phyloP scores from a whole-genome alignment of 2,329 filamentous ascomycete genomes.

The Fusarium anthophilum region DNA sequence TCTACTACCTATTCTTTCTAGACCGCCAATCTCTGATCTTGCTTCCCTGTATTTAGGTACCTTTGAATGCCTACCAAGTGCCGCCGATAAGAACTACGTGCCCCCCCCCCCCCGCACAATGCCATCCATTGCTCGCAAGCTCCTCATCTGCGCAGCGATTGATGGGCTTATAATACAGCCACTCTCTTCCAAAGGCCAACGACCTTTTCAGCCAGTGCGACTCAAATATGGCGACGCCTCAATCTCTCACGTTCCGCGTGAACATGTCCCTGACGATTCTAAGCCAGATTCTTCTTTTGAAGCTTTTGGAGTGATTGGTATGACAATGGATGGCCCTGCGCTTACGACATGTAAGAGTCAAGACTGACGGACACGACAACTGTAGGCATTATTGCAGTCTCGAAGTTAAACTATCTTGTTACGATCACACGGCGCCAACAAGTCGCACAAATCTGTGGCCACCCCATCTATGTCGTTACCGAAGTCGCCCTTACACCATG shows the following conservation, averaged over 20 bases:
- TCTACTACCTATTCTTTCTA: not conserved
- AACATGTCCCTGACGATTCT: conserved; percentile 56
- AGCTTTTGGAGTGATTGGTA: conserved; percentile 69
- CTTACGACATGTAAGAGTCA: conserved; percentile 21
- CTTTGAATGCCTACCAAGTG: conserved; percentile 12
- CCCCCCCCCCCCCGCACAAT: conserved; percentile 56
- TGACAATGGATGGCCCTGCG: conserved; percentile 25
- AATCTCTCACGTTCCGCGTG: conserved; percentile 56
- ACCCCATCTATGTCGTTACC: conserved; percentile 85
- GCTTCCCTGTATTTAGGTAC: not conserved
- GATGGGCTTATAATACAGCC: conserved; percentile 87
- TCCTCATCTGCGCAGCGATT: conserved; percentile 80
- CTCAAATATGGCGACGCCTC: conserved; percentile 74
- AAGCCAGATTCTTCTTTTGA: conserved; percentile 63
- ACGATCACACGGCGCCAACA: conserved; percentile 87
- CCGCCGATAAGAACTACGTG: conserved; percentile 15
- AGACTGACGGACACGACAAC: conserved; percentile 8
- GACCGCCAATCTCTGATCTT: not conserved
- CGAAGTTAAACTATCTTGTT: conserved; percentile 83
- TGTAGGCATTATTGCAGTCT: conserved; percentile 83
- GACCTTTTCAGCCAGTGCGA: conserved; percentile 66
- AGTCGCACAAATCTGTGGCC: conserved; percentile 85
- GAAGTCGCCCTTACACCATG: conserved; percentile 93
- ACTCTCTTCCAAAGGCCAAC: conserved; percentile 67
- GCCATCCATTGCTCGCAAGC: conserved; percentile 81